Evolutionary conservation across 352 stramenopile species (phyloP).

Genomic region (Achlya hypogyna): DNA sequence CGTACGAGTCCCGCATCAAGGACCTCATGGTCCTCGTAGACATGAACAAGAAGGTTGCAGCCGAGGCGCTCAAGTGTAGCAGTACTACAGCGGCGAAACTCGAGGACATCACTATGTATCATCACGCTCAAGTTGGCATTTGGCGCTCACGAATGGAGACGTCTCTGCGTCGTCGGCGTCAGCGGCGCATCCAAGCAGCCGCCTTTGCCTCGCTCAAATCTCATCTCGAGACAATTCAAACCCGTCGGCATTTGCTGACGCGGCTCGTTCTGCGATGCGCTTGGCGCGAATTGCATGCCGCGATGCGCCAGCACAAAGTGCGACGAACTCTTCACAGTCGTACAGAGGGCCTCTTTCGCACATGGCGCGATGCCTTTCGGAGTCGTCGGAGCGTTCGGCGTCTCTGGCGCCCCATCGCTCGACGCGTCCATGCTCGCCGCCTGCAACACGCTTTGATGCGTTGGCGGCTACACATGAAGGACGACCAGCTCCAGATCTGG

Average conservation of each 20-base stretch:
- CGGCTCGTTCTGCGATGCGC: no score
- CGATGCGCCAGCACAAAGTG: not conserved
- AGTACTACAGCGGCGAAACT: not conserved
- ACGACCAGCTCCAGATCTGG: conserved; percentile 1
- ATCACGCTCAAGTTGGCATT: not conserved
- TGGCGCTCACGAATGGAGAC: not conserved
- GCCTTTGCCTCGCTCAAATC: not conserved
- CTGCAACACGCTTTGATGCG: not conserved
- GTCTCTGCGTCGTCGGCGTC: not conserved
- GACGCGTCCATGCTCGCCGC: not conserved
- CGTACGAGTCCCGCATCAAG: conserved; percentile 17
- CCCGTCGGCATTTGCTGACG: not conserved
- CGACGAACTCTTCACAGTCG: not conserved
- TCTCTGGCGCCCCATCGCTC: not conserved
- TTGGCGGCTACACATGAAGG: conserved; percentile 7
- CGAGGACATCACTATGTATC: not conserved
- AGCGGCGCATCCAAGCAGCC: not conserved
- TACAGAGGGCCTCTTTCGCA: not conserved
- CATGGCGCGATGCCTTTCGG: not conserved
- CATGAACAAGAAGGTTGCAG: conserved; percentile 21
- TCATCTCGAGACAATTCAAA: no score
- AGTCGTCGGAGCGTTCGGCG: not conserved
- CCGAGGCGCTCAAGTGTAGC: conserved; percentile 17
- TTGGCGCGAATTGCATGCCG: no score
- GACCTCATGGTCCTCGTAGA: conserved; percentile 18